Evolutionary conservation across 2,329 filamentous ascomycete species (phyloP), one percentile per base, ranked within the genome.

Genomic region (Pyricularia sp.): DNA sequence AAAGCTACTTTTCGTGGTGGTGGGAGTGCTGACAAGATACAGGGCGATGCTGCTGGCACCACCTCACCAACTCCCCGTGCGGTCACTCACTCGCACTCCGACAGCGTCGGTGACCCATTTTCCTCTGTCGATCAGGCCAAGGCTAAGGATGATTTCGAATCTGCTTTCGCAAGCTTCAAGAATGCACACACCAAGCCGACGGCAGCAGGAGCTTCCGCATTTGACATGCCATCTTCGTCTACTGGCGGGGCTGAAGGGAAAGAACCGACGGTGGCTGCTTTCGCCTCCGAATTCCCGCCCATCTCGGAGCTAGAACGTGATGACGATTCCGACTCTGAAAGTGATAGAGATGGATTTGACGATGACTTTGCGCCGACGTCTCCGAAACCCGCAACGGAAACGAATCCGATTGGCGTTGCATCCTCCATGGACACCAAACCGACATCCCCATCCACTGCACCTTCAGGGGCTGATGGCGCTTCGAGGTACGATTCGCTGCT

Each of bases 221-320:
- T 57, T n/a, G 53, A 57, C 53, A 57, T 57, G n/a, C 53, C 53
- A 57, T 57, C 53, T 24, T 30, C 26, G 30, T 19, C 57, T 26
- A 8, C 67, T 16, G 68, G 66, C 22, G 63, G 67, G 4, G 63
- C n/a, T 3, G 64, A 65, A 22, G 22, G 22, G 53, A 57, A 24
- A 26, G 53, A 57, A 12, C 22, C 65, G 8, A 16, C 30, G 4
- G 49, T 60, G 7, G 33, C 60, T 31, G 59, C 76, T 65, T 89
- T 90, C 70, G 83, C 87, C 71, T 82, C 85, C 26, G 94, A 97
- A 73, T 97, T 97, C 72, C 94, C 94, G 35, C 94, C 93, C 0
- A 96, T 97, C 66, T 87, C 88, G n/a, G 91, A 93, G 73, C 78
- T 97, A 66, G 88, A 90, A 67, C 83, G 86, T 33, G 89, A 93